Conservation (phyloP, 495 filamentous ascomycete species). For the Penicillium tannophilum region DNA sequence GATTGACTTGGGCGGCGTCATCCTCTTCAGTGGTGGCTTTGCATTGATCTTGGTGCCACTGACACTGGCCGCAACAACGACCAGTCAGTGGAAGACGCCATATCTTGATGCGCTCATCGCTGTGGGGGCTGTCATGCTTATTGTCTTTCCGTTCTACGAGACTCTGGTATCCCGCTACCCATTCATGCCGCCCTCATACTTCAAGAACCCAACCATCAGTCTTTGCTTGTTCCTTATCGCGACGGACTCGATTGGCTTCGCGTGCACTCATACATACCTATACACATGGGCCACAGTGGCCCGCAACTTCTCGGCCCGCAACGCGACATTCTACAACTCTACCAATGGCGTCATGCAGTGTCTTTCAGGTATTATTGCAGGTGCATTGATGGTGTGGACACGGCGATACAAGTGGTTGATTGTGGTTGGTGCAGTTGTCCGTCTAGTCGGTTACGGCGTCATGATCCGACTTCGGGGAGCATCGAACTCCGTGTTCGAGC, state of each 20-base stretch:
- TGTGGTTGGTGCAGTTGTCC: conserved; percentile 39
- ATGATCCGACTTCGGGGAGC: conserved; percentile 52
- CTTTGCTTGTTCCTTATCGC: conserved; percentile 40
- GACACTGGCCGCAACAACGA: conserved; percentile 41
- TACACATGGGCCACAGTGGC: conserved; percentile 50
- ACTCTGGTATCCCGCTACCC: conserved; percentile 44
- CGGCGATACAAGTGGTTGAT: conserved; percentile 50
- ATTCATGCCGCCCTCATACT: conserved; percentile 47
- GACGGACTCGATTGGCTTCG: conserved; percentile 44
- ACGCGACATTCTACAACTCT: conserved; percentile 49
- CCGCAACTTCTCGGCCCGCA: conserved; percentile 39
- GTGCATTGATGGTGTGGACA: conserved; percentile 43
- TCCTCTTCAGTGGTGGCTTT: conserved; percentile 43
- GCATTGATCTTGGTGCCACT: conserved; percentile 40
- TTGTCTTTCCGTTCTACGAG: conserved; percentile 46
- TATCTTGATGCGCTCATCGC: conserved; percentile 48
- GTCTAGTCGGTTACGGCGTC: conserved; percentile 50
- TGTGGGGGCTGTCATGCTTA: conserved; percentile 36
- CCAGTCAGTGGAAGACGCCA: conserved; percentile 42
- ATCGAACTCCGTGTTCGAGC: conserved; percentile 44
- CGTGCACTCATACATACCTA: conserved; percentile 46
- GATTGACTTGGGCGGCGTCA: conserved; percentile 46
- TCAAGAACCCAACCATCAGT: conserved; percentile 42
- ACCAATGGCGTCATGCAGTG: conserved; percentile 49
- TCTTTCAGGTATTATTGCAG: conserved; percentile 42